phyloP scores from a whole-genome alignment of 768 basidiomycete species.

The Polyporus arcularius region DNA sequence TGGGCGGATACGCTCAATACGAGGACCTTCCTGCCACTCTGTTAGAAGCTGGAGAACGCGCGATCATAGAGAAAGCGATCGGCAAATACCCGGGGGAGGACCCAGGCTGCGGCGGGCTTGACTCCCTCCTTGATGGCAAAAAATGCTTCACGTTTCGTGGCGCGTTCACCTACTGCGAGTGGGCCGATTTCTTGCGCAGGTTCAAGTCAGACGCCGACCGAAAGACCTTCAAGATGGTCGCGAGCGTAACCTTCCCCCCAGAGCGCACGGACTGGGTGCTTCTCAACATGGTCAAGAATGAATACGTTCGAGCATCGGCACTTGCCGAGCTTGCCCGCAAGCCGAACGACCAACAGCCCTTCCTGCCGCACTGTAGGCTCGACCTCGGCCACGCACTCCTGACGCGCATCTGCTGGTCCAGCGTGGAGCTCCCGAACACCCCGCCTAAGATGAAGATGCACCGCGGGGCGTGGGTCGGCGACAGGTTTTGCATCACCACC shows the following conservation, averaged over 20 bases:
- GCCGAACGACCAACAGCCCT: slow-evolving; percentile 1
- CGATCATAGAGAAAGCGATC: neutral
- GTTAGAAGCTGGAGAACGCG: neutral
- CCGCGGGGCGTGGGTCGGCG: slow-evolving; percentile 1
- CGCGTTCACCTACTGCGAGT: too few relatives aligned
- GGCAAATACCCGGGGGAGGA: neutral
- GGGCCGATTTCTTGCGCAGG: neutral
- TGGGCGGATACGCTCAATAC: slow-evolving; percentile 60
- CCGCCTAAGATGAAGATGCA: neutral
- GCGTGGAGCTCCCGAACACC: neutral
- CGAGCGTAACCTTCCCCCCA: neutral
- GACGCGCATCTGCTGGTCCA: neutral
- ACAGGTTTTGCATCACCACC: slow-evolving; percentile 5
- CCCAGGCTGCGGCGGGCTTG: neutral
- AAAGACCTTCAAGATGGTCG: neutral
- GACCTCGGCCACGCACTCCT: slow-evolving; percentile 4
- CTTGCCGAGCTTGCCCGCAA: neutral
- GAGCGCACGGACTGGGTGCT: slow-evolving; percentile 10
- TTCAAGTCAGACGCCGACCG: neutral
- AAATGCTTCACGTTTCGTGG: too few relatives aligned
- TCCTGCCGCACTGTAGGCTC: neutral
- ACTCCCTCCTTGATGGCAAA: neutral
- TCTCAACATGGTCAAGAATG: slow-evolving; percentile 1
- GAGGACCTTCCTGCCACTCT: neutral
- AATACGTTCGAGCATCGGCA: slow-evolving; percentile 1